A percentile compares a stretch with the other conserved stretches of the same genome.
Evolutionary conservation across 768 basidiomycete genomes (phyloP).

Genomic region (Dioszegia aurantiaca): DNA sequence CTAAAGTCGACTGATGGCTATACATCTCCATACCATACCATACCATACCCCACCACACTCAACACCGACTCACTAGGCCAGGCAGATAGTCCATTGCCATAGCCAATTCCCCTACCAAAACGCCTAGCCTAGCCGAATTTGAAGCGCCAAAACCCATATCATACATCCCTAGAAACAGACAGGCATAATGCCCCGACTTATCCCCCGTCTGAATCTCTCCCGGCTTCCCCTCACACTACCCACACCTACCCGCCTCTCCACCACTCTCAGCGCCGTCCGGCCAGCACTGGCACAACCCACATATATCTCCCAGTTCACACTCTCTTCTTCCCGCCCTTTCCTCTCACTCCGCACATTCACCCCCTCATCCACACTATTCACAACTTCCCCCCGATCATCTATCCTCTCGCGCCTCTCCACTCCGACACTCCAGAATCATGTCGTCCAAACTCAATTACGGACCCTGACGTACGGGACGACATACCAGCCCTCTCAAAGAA

Average conservation of each 20-base stretch:
- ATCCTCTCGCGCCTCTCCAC: background rate
- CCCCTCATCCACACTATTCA: background rate
- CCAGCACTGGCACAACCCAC: background rate
- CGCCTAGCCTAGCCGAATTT: too few species aligned
- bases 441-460: conserved; percentile 57
- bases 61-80: too few species aligned
- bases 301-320: conserved; percentile 5
- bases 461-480: conserved; percentile 74
- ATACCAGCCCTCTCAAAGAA: conserved; percentile 94
- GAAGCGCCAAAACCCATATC: background rate
- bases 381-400: background rate
- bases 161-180: background rate
- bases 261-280: too few species aligned
- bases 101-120: too few species aligned
- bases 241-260: background rate
- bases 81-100: too few species aligned
- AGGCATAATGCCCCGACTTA: conserved; percentile 15
- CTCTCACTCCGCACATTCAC: background rate
- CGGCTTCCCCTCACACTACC: conserved; percentile 1
- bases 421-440: conserved; percentile 1
- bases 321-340: background rate
- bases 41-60: too few species aligned
- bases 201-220: conserved; percentile 20
- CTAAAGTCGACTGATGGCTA: too few species aligned
- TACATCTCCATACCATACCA: too few species aligned